Percentiles rank a stretch among this genome's conserved stretches.
Evolutionary conservation across 2,329 filamentous ascomycete genomes (phyloP).

Genomic region (Apiospora aurea): DNA sequence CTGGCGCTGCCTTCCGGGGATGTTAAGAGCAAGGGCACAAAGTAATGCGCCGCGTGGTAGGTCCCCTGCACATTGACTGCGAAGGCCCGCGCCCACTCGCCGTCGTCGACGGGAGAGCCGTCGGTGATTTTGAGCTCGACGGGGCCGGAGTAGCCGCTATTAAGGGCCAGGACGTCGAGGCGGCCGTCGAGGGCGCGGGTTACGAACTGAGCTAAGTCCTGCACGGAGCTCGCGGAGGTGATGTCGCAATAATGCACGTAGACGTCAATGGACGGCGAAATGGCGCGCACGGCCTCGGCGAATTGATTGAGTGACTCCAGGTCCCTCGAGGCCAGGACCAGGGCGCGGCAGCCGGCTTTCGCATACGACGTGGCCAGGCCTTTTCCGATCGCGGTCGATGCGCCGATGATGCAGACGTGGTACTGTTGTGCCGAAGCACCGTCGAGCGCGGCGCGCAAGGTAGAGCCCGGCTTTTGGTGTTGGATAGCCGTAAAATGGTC

Average conservation of each 20-base stretch:
- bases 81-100: not conserved
- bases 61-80: not conserved
- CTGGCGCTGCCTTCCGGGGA: not conserved
- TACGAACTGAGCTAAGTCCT: not conserved
- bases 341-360: not conserved
- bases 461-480: not conserved
- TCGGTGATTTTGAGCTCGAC: not conserved
- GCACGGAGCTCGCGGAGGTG: not conserved
- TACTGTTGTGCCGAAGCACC: not conserved
- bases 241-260: not conserved
- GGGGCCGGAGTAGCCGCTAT: slow-evolving; percentile 3
- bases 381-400: not conserved
- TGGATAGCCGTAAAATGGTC: not conserved
- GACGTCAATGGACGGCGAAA: not conserved
- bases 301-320: not conserved
- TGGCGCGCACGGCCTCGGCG: not conserved
- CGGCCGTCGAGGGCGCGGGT: not conserved
- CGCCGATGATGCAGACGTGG: slow-evolving; percentile 14
- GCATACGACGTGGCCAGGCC: not conserved
- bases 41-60: not conserved
- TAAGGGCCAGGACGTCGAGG: not conserved
- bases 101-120: not conserved
- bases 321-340: not conserved
- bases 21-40: not conserved
- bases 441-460: not conserved